Conservation (phyloP, 2,329 filamentous ascomycete genomes). For the Drechslera avenae region DNA sequence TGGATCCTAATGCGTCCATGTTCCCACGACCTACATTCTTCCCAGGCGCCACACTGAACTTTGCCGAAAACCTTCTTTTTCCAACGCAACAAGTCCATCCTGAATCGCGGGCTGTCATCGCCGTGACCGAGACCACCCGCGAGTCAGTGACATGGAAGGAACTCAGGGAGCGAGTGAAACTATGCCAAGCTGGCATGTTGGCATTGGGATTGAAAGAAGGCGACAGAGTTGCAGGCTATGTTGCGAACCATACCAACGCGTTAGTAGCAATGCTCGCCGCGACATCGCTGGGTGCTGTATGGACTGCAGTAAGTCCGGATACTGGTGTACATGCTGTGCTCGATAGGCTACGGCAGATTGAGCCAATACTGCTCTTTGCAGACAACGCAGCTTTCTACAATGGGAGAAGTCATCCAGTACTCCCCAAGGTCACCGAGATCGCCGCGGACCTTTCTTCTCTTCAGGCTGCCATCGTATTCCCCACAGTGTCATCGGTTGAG, state of each 20-base stretch:
- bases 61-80: slow-evolving; percentile 92
- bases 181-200: slow-evolving; percentile 73
- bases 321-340: slow-evolving; percentile 90
- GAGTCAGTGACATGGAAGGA: slow-evolving; percentile 76
- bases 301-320: slow-evolving; percentile 92
- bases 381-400: slow-evolving; percentile 93
- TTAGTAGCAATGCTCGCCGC: slow-evolving; percentile 87
- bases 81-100: slow-evolving; percentile 66
- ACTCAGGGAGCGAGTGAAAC: slow-evolving; percentile 76
- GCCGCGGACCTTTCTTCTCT: slow-evolving; percentile 69
- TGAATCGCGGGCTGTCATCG: slow-evolving; percentile 72
- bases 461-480: slow-evolving; percentile 74
- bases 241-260: slow-evolving; percentile 88
- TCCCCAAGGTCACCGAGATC: slow-evolving; percentile 79
- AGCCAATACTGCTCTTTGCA: slow-evolving; percentile 79
- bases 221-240: slow-evolving; percentile 71
- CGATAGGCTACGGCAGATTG: slow-evolving; percentile 84
- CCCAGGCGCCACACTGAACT: slow-evolving; percentile 78
- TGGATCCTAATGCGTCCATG: slow-evolving; percentile 71
- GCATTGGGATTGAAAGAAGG: slow-evolving; percentile 66
- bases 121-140: slow-evolving; percentile 73
- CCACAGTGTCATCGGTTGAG: slow-evolving; percentile 60
- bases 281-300: slow-evolving; percentile 81
- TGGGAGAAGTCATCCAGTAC: slow-evolving; percentile 82
- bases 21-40: slow-evolving; percentile 92